A percentile compares a stretch with the other conserved stretches of the same genome.
phyloP scores from a whole-genome alignment of 106 monocot genomes.

The Vanilla planifolia region DNA sequence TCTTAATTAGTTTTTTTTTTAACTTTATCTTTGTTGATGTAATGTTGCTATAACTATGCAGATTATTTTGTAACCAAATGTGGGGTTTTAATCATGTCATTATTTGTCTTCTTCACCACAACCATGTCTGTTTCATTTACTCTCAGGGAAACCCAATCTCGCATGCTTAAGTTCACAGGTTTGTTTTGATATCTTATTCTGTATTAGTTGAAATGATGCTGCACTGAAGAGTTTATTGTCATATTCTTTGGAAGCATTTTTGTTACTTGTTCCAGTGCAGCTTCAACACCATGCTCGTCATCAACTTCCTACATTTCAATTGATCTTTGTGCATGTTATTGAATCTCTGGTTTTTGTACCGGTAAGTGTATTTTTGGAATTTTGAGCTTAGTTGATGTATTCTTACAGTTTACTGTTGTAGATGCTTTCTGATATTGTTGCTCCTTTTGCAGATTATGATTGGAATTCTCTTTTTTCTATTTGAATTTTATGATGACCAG shows the following conservation, averaged over 20 bases:
- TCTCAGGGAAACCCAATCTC: slow-evolving; percentile 96
- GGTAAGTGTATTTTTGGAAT: slow-evolving; percentile 34
- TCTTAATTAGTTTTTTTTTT: too few relatives aligned
- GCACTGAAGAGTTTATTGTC: not conserved
- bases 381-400: not conserved
- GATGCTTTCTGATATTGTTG: not conserved
- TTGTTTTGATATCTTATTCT: slow-evolving; percentile 8
- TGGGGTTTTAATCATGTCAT: slow-evolving; percentile 94
- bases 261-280: slow-evolving; percentile 66
- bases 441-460: slow-evolving; percentile 85
- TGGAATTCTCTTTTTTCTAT: slow-evolving; percentile 93
- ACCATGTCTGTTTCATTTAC: slow-evolving; percentile 99
- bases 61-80: slow-evolving; percentile 97
- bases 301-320: slow-evolving; percentile 93
- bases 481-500: slow-evolving; percentile 99
- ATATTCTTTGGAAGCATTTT: slow-evolving; percentile 1
- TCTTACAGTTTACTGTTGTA: not conserved
- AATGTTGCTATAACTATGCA: slow-evolving; percentile 20
- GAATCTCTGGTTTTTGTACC: slow-evolving; percentile 99
- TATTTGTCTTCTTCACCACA: slow-evolving; percentile 99
- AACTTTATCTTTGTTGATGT: not conserved
- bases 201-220: too few relatives aligned
- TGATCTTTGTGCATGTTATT: slow-evolving; percentile 98
- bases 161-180: slow-evolving; percentile 99
- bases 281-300: slow-evolving; percentile 98